Percentiles rank a stretch among this genome's conserved stretches.
These are phyloP conservation scores for Penicillium bovifimosum DNA, from an alignment of 495 filamentous ascomycete species.

Conservation along the genomic window DNA sequence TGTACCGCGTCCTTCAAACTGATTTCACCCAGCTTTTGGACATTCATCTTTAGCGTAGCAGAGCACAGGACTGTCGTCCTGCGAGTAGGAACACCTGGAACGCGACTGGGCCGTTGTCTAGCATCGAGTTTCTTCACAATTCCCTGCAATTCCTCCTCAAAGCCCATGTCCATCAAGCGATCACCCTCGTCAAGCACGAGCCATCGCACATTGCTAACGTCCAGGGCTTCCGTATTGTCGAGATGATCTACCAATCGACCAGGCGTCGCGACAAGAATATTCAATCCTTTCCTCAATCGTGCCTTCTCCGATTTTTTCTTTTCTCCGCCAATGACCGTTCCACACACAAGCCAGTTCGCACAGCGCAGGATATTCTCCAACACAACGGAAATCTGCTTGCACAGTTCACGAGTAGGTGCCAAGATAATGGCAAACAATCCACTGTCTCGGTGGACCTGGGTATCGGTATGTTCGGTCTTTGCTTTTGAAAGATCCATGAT, in stretches of 20 bases:
- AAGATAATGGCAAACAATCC: conserved; percentile 89
- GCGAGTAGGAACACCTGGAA: conserved; percentile 59
- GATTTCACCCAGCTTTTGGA: conserved; percentile 85
- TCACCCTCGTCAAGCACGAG: conserved; percentile 93
- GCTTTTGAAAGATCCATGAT: conserved; percentile 66
- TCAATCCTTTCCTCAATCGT: conserved; percentile 82
- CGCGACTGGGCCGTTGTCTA: conserved; percentile 39
- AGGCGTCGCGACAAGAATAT: conserved; percentile 92
- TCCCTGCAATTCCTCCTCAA: conserved; percentile 78
- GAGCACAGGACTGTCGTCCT: conserved; percentile 90
- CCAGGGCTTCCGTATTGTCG: conserved; percentile 81
- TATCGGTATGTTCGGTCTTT: conserved; percentile 15
- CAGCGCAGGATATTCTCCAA: conserved; percentile 76
- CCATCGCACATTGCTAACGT: conserved; percentile 88
- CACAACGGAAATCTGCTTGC: conserved; percentile 85
- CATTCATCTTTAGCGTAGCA: conserved; percentile 94
- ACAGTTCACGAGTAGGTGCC: conserved; percentile 86
- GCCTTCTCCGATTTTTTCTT: conserved; percentile 98
- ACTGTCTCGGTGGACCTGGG: conserved; percentile 65
- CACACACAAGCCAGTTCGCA: conserved; percentile 83
- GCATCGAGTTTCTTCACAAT: conserved; percentile 72
- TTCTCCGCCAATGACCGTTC: conserved; percentile 90
- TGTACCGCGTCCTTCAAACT: conserved; percentile 90
- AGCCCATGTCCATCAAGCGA: conserved; percentile 92
- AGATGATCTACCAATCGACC: conserved; percentile 86